Base-by-base conservation (phyloP, 2,329 filamentous ascomycete genomes). In the Thermoascus crustaceus region DNA sequence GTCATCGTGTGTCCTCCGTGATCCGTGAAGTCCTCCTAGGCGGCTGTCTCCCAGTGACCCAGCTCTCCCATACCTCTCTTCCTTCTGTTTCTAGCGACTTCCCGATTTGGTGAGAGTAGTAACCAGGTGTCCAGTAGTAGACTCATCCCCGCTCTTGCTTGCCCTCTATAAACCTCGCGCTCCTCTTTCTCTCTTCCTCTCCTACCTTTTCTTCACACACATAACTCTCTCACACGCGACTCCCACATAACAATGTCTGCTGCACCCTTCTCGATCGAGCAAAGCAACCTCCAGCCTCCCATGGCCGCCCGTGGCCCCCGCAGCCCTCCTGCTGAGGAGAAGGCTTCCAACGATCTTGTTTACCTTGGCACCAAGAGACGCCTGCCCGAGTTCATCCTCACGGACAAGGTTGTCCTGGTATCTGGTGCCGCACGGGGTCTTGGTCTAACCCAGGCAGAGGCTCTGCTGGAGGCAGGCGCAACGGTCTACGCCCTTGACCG, bases 321-420 rank as follows among this genome's bases (percentile, higher is more conserved):
- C 47, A 39, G 20, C 30, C 49, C 58, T 33, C 48, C 47, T 20
- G 23, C 48, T 19, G 39, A 51, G 20, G 49, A 56, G 39, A 50
- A 50, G 21, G 45, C 53, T n/a, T n/a, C n/a, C 7, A 27, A 38
- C 11, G 32, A 37, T 21, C 19, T 26, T 18, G 38, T 52, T 10
- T 46, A 37, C 37, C 36, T 62, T 38, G 59, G 59, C 32, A 54
- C 52, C 33, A 53, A 52, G 43, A 43, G 49, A 33, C 47, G 61
- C 34, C 63, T 88, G 33, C 78, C 82, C 29, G 85, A 91, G 53
- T 91, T 91, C 67, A 80, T 73, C 50, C 71, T 93, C 44, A 71
- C 74, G 44, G 75, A 76, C 61, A 86, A 78, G 58, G 72, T 83
- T 1, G 74, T 85, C 30, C 57, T 83, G 19, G 78, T 87, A 3